These are phyloP conservation scores for Chaetomiaceae sp. DNA, from an alignment of 2,329 filamentous ascomycete species.

Conservation along the genomic window DNA sequence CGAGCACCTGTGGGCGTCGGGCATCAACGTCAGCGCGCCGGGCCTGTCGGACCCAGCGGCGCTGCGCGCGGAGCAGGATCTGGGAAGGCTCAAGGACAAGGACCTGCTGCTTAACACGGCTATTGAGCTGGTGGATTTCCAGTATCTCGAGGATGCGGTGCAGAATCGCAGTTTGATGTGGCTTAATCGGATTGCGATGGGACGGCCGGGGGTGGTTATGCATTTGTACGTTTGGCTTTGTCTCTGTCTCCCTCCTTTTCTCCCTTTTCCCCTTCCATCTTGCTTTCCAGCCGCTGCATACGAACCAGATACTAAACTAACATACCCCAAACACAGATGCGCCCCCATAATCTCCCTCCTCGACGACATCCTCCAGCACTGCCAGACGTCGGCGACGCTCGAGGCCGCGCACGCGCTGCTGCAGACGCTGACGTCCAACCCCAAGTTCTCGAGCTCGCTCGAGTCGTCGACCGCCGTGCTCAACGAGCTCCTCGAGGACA, in stretches of 20 bases:
- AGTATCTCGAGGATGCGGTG: slow-evolving; percentile 56
- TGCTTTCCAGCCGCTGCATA: too few relatives aligned
- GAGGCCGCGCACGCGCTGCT: slow-evolving; percentile 57
- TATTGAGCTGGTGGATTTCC: slow-evolving; percentile 62
- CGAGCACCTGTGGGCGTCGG: slow-evolving; percentile 58
- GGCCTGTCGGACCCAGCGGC: slow-evolving; percentile 31
- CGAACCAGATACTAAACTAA: background rate
- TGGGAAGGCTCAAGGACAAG: slow-evolving; percentile 50
- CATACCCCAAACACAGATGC: slow-evolving; percentile 42
- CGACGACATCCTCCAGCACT: slow-evolving; percentile 58
- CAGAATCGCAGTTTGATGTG: slow-evolving; percentile 56
- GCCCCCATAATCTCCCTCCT: slow-evolving; percentile 54
- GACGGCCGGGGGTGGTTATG: slow-evolving; percentile 52
- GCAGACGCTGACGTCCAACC: slow-evolving; percentile 52
- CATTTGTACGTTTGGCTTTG: slow-evolving; percentile 55
- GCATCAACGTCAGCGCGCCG: slow-evolving; percentile 38
- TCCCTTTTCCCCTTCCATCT: background rate
- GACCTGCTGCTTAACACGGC: slow-evolving; percentile 59
- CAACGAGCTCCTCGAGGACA: slow-evolving; percentile 50
- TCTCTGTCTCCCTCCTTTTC: too few relatives aligned
- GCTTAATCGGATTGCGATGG: slow-evolving; percentile 53
- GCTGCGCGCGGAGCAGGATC: slow-evolving; percentile 36
- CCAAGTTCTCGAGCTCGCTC: slow-evolving; percentile 45
- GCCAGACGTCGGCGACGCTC: slow-evolving; percentile 56
- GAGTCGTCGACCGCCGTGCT: slow-evolving; percentile 43